phyloP scores from a whole-genome alignment of 164 flowering plant genomes.

The Stephania yunnanensis region DNA sequence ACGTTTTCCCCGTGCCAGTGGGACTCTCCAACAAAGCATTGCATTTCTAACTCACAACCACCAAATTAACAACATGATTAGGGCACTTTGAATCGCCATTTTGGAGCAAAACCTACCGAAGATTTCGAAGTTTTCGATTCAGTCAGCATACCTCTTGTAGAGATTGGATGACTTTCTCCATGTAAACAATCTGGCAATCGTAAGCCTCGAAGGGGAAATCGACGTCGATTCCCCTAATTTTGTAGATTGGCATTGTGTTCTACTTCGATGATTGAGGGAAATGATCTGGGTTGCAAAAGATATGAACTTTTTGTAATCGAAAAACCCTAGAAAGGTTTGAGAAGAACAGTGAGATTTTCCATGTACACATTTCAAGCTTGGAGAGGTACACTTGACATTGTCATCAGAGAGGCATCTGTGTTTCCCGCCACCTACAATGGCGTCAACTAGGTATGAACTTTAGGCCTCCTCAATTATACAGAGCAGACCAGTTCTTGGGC shows the following conservation, averaged over 20 bases:
- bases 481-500: too few relatives aligned
- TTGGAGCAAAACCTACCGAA: neutral
- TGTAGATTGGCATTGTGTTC: slow-evolving; percentile 70
- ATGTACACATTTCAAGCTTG: too few relatives aligned
- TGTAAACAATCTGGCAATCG: slow-evolving; percentile 88
- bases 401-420: too few relatives aligned
- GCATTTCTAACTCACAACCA: slow-evolving; percentile 42
- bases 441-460: too few relatives aligned
- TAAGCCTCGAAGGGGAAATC: slow-evolving; percentile 95
- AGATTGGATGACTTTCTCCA: slow-evolving; percentile 91
- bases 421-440: too few relatives aligned
- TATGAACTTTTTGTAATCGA: too few relatives aligned
- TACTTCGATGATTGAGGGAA: neutral
- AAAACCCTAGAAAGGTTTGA: too few relatives aligned
- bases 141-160: slow-evolving; percentile 55
- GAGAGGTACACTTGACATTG: too few relatives aligned
- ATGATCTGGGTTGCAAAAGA: neutral
- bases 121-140: neutral
- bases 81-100: neutral
- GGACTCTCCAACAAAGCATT: slow-evolving; percentile 97
- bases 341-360: too few relatives aligned
- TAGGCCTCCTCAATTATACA: too few relatives aligned
- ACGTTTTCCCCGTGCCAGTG: slow-evolving; percentile 94
- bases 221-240: slow-evolving; percentile 74
- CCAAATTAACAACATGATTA: neutral